Conservation (phyloP, 2,329 filamentous ascomycete species). For the Cladorrhinum sp. region DNA sequence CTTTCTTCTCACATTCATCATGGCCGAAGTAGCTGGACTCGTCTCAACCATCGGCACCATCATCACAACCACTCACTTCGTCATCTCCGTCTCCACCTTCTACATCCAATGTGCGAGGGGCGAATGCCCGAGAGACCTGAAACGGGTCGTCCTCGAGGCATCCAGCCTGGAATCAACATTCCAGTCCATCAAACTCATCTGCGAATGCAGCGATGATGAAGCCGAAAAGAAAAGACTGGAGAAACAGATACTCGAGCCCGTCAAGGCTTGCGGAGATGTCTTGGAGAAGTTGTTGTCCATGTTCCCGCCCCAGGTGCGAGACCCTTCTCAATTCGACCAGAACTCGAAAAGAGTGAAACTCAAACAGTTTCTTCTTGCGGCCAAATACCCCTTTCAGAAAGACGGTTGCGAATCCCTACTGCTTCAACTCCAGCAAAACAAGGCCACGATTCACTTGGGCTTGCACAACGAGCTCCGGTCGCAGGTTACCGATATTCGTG, state of each 20-base stretch:
- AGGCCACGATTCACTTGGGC: constrained; percentile 4
- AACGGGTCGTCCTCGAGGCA: constrained; percentile 12
- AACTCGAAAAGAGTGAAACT: background rate
- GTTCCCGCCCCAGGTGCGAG: background rate
- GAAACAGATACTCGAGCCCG: background rate
- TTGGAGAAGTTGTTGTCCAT: constrained; percentile 3
- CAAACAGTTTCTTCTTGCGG: background rate
- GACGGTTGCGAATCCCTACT: constrained; percentile 2
- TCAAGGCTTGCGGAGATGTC: background rate
- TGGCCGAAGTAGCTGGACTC: constrained; percentile 1
- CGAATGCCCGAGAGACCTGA: constrained; percentile 11
- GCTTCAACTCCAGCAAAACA: background rate
- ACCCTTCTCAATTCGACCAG: background rate
- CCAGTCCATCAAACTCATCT: background rate
- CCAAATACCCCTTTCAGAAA: constrained; percentile 4
- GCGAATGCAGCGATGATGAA: background rate
- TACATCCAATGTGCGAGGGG: constrained; percentile 7
- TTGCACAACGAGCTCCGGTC: constrained; percentile 6
- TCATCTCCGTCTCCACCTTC: background rate
- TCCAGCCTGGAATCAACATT: constrained; percentile 12
- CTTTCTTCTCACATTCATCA: background rate
- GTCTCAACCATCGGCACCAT: background rate
- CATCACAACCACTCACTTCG: background rate
- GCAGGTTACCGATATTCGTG: background rate
- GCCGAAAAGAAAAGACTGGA: background rate